Base-by-base conservation (phyloP, 2,329 filamentous ascomycete genomes). In the Aspergillus calidoustus region DNA sequence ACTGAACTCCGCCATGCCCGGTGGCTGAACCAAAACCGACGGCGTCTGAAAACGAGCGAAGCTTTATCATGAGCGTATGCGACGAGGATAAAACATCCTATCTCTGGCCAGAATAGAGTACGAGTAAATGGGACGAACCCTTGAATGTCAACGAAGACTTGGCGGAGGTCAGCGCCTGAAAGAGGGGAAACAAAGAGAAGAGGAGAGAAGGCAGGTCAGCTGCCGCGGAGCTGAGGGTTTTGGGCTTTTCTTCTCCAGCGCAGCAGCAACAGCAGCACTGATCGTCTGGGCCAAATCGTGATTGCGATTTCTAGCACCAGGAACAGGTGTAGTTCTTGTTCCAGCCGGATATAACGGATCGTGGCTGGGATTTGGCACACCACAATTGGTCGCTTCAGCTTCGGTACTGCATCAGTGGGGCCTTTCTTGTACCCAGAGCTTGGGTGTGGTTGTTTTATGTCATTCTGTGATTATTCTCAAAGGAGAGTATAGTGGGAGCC, bases 41-140 rank as follows among this genome's bases (percentile, higher is more conserved):
- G 63, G 66, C 59, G 57, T 62, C 64, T 56, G 62, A 63, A 55
- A 56, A 58, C 61, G 65, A 66, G 38, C 61, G 69, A 68, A 67
- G 67, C 64, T 70, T 63, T 68, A 71, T 69, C 73, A 76, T 76
- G 71, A 67, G 69, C 67, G 60, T 57, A 64, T 22, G 56, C 56
- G 43, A 59, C 57, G 46, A 57, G 41, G 19, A 56, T 48, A 55
- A 53, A 48, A 52, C 65, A 68, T 68, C 66, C 63, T 66, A 66
- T 58, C 63, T 66, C 65, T 58, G 61, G 28, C 7, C 34, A 25
- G 34, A 9, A 38, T n/a, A 43, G 50, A 52, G 31, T 34, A 17
- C 8, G 48, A 15, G 30, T 19, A 28, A 57, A 56, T 19, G 46
- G 38, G 28, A 31, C 44, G 44, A 47, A 55, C 25, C 4, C 5